Base-by-base conservation (phyloP, 2,329 filamentous ascomycete species). In the Sclerotinia trifoliorum region DNA sequence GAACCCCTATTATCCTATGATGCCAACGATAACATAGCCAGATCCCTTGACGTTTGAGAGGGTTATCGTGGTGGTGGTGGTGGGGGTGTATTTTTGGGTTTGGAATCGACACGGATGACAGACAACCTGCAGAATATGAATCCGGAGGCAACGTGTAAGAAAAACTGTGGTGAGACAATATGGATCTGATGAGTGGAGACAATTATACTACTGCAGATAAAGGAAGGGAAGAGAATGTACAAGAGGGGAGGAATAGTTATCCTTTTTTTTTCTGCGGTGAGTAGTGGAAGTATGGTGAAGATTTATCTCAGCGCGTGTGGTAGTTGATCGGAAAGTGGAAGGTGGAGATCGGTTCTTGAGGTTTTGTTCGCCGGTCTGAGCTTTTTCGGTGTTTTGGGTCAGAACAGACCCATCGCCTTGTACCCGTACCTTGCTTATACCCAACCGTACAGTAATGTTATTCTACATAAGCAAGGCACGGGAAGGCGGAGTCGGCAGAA, bases 11-110 rank as follows among this genome's bases (percentile, higher is more conserved):
- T 68, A 66, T 64, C 26, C 49, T 73, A 75, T 11, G 57, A 61
- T 49, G 52, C 35, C 68, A 65, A 56, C 56, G 67, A 65, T 60
- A 73, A 66, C 74, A 76, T 76, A 73, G 69, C 72, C 70, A 72
- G 70, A 52, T 56, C 17, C 29, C 48, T 29, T 39, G 51, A 57
- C 32, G 67, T 46, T 42, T 65, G 55, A 24, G 56, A 68, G 61
- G 48, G 52, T 57, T 61, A 60, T 69, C 64, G 55, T 66, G 57
- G 56, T 49, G 24, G 54, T 49, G 24, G 55, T 44, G 66, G 66
- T 66, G 69, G 66, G 60, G 68, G 68, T 8, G 68, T 11, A 62
- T 29, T 32, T 42, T 65, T 52, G 58, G 49, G 48, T 60, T 56
- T 60, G 15, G 44, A 62, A 46, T 64, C 39, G 52, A 66, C 48